Evolutionary conservation across 768 basidiomycete genomes (phyloP).

Genomic region (Calocybe cyanea): DNA sequence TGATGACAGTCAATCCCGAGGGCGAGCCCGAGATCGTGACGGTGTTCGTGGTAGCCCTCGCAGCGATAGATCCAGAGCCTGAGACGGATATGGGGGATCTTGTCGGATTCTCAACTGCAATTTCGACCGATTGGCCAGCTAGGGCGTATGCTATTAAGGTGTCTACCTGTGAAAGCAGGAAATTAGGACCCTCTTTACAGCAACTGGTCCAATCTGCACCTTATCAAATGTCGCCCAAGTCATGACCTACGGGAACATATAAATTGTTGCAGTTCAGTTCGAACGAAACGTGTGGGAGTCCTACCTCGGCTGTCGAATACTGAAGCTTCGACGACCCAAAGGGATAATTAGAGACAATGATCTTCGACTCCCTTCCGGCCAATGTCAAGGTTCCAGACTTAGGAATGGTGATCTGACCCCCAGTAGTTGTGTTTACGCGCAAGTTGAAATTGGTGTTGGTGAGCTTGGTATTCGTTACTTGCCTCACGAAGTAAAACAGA

Average conservation of each 20-base stretch:
- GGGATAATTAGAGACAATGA: conserved; percentile 58
- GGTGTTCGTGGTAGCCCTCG: conserved; percentile 21
- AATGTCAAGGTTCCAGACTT: conserved; percentile 44
- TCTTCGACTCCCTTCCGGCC: conserved; percentile 60
- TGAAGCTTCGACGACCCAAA: conserved; percentile 51
- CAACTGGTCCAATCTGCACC: conserved; percentile 10
- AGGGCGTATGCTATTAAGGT: conserved; percentile 35
- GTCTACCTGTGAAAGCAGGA: conserved; percentile 21
- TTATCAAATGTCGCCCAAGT: conserved; percentile 37
- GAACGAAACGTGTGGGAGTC: not conserved
- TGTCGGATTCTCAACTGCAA: conserved; percentile 11
- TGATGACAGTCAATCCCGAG: conserved; percentile 31
- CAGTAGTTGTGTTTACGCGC: conserved; percentile 43
- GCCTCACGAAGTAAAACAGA: conserved; percentile 40
- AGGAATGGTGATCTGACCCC: conserved; percentile 37
- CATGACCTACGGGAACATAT: conserved; percentile 21
- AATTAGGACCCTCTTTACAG: not conserved
- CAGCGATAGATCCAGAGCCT: conserved; percentile 21
- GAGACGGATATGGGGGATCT: conserved; percentile 8
- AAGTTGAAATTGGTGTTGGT: conserved; percentile 40
- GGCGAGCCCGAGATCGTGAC: conserved; percentile 43
- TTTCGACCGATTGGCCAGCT: conserved; percentile 32
- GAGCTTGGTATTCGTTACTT: conserved; percentile 39
- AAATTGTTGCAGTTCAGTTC: not conserved
- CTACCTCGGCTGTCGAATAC: conserved; percentile 62